A percentile compares a stretch with the other conserved stretches of the same genome.
These are phyloP conservation scores for Salix brachista DNA, from an alignment of 345 rosid species.

Conservation along the genomic window DNA sequence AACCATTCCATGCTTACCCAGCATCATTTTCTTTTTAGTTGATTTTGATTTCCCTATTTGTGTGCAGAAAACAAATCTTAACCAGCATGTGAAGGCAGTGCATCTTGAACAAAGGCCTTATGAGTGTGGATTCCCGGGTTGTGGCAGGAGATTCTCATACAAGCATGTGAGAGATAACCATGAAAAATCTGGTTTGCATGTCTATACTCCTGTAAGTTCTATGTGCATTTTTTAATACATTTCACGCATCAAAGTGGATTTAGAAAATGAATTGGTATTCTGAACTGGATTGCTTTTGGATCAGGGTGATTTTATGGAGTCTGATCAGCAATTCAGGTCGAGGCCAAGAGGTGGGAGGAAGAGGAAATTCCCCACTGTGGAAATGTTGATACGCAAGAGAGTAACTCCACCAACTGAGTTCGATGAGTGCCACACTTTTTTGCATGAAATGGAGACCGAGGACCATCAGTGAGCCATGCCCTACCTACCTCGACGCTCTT, in stretches of 20 bases:
- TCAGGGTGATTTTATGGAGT: slow-evolving; percentile 74
- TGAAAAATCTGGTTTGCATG: slow-evolving; percentile 55
- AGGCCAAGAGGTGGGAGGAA: slow-evolving; percentile 83
- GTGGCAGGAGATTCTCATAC: slow-evolving; percentile 68
- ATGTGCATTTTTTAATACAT: neutral
- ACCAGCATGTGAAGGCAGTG: slow-evolving; percentile 62
- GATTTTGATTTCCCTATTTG: neutral
- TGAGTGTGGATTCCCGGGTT: slow-evolving; percentile 50
- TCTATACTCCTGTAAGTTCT: slow-evolving; percentile 53
- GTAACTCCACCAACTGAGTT: slow-evolving; percentile 33
- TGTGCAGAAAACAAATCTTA: slow-evolving; percentile 65
- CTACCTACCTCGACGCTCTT: neutral
- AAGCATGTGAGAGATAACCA: slow-evolving; percentile 79
- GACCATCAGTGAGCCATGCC: neutral
- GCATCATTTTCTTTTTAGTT: neutral
- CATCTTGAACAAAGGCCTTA: slow-evolving; percentile 54
- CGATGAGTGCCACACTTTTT: slow-evolving; percentile 9
- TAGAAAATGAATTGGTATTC: neutral
- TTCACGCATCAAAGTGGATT: neutral
- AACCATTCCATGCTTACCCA: neutral
- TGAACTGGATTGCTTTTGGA: neutral
- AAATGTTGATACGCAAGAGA: slow-evolving; percentile 62
- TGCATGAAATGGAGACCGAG: neutral
- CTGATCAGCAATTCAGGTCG: slow-evolving; percentile 58
- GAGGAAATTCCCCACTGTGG: slow-evolving; percentile 50